Base-by-base conservation (phyloP, 805 yeast species). In the Lachancea thermotolerans region DNA sequence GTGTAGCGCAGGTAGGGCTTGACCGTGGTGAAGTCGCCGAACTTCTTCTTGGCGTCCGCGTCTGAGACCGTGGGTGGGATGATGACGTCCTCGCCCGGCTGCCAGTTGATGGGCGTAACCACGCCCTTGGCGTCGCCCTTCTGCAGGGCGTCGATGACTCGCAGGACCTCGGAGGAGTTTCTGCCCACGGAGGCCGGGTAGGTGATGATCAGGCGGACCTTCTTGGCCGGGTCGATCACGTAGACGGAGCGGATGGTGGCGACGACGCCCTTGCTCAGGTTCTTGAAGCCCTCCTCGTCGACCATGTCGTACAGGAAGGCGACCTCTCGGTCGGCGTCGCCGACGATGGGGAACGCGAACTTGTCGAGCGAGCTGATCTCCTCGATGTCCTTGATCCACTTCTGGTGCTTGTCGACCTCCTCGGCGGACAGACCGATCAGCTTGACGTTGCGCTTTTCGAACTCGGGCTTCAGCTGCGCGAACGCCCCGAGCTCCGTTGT, bases 401-500 rank as follows among this genome's bases (percentile, higher is more conserved):
- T 77, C 55, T 78, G 74, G 74, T 89, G 96, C 48, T 81, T 74
- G 56, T 82, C 85, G 51, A 87, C 74, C 56, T 78, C 82, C 68
- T 89, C 90, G 50, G 95, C 91, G 45, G 95, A 85, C 56, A 89
- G 73, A 51, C 96, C 97, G 67, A 89, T 84, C 68, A 89, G 76
- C 73, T 89, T 88, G 64, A 83, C 85, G 62, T 79, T 79, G 74
- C 96, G 81, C 69, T 82, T 74, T 62, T 82, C 80, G 60, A 89
- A 89, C 67, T 89, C 96, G 45, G 89, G 87, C 72, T 87, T 85
- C 69, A 88, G 78, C 58, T 81, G 77, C 52, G 96, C 89, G 60
- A 89, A 90, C 16, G 95, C 96, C 56, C 96, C 96, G 62, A 89
- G 76, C 73, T 89, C 97, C 46, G 96, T 89, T 60, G 96, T 90